These are phyloP conservation scores for Elsinoe ampelina DNA, from an alignment of 2,329 filamentous ascomycete genomes.

Conservation along the genomic window DNA sequence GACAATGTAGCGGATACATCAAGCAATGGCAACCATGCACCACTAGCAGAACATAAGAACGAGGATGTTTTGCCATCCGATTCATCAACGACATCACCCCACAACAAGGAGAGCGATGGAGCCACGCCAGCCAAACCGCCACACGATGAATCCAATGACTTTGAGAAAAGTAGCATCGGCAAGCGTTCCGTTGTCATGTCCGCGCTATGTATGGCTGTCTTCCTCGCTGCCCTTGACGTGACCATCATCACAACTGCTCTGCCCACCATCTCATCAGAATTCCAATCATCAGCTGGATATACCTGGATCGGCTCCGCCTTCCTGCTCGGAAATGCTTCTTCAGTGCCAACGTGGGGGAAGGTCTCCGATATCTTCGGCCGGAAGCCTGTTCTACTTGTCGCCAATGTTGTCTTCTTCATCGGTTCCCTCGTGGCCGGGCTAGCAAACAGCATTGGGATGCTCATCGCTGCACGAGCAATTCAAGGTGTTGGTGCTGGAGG, in stretches of 20 bases:
- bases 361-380: slow-evolving; percentile 59
- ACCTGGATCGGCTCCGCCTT: slow-evolving; percentile 47
- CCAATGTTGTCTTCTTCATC: slow-evolving; percentile 53
- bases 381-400: slow-evolving; percentile 52
- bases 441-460: slow-evolving; percentile 50
- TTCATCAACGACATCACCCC: background rate
- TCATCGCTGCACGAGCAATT: slow-evolving; percentile 52
- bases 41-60: background rate
- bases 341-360: slow-evolving; percentile 53
- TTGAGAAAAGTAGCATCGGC: slow-evolving; percentile 24
- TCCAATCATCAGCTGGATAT: slow-evolving; percentile 42
- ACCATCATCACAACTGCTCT: slow-evolving; percentile 55
- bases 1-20: background rate
- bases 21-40: background rate
- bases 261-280: slow-evolving; percentile 49
- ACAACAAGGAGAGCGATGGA: background rate
- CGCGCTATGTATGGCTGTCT: slow-evolving; percentile 44
- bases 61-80: slow-evolving; percentile 1
- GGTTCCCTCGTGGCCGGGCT: slow-evolving; percentile 53
- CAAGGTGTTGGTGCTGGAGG: slow-evolving; percentile 58
- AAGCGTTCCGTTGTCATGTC: slow-evolving; percentile 43
- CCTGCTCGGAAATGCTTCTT: slow-evolving; percentile 39
- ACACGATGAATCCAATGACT: slow-evolving; percentile 17
- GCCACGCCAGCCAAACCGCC: background rate
- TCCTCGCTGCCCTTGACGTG: slow-evolving; percentile 53